Evolutionary conservation across 139 green algal genomes (phyloP).

Genomic region (Chlamydomonas eustigma): DNA sequence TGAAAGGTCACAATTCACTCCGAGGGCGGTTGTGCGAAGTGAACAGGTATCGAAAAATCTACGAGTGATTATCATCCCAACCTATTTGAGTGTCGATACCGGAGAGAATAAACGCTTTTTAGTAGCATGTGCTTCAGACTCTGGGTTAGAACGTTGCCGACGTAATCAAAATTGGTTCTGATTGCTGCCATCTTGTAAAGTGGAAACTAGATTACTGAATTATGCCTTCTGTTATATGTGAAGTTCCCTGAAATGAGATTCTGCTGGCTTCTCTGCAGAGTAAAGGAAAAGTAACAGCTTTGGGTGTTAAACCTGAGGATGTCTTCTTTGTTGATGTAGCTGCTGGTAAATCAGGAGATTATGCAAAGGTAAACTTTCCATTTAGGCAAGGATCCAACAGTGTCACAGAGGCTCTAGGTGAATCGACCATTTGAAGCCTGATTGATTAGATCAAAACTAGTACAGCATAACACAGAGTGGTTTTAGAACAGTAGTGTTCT

Average conservation of each 20-base stretch:
- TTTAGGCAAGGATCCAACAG: too few relatives aligned
- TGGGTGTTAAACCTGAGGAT: not conserved
- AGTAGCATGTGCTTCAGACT: not conserved
- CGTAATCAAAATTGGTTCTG: not conserved
- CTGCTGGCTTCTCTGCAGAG: not conserved
- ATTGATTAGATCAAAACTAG: too few relatives aligned
- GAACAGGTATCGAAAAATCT: constrained; percentile 38
- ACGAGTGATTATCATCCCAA: not conserved
- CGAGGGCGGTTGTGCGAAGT: constrained; percentile 49
- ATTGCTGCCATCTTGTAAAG: not conserved
- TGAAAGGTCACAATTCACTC: constrained; percentile 33
- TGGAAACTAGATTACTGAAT: not conserved
- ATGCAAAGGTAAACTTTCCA: not conserved
- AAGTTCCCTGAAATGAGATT: not conserved
- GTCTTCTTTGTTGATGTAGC: constrained; percentile 11
- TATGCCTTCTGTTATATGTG: not conserved
- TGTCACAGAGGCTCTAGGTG: too few relatives aligned
- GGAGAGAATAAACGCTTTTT: not conserved
- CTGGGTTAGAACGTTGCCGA: too few relatives aligned
- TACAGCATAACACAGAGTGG: too few relatives aligned
- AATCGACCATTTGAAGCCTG: too few relatives aligned
- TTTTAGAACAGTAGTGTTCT: too few relatives aligned
- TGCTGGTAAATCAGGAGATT: not conserved
- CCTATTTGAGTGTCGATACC: not conserved
- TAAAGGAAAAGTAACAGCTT: not conserved